Evolutionary conservation across 2,329 filamentous ascomycete genomes (phyloP).

Genomic region (Neonectria faginata): DNA sequence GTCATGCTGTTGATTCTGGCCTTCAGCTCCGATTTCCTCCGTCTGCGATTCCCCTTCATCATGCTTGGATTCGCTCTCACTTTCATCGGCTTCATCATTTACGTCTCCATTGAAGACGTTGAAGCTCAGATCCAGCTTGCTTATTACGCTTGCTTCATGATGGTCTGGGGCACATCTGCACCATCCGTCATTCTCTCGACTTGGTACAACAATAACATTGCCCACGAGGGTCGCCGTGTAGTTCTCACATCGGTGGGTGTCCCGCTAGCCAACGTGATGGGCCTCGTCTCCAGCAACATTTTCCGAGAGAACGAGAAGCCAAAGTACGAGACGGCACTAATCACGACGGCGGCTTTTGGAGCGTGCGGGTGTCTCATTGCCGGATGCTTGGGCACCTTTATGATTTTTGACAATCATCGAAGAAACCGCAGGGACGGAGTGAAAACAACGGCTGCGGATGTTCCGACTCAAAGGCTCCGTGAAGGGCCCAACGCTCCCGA

Average conservation of each 20-base stretch:
- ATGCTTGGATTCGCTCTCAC: slow-evolving; percentile 78
- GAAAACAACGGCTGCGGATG: slow-evolving; percentile 1
- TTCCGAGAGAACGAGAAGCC: slow-evolving; percentile 73
- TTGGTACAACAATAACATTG: slow-evolving; percentile 84
- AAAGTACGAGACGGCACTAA: slow-evolving; percentile 73
- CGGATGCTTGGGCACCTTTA: slow-evolving; percentile 67
- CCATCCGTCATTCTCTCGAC: slow-evolving; percentile 76
- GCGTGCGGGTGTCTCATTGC: slow-evolving; percentile 69
- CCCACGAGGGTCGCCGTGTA: slow-evolving; percentile 78
- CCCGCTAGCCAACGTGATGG: slow-evolving; percentile 68
- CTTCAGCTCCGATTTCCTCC: slow-evolving; percentile 74
- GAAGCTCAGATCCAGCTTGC: slow-evolving; percentile 70
- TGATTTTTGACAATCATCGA: slow-evolving; percentile 63
- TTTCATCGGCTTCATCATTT: slow-evolving; percentile 83
- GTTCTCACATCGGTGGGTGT: slow-evolving; percentile 79
- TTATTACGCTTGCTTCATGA: slow-evolving; percentile 84
- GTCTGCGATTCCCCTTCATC: slow-evolving; percentile 81
- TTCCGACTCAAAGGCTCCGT: neutral
- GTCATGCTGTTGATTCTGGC: slow-evolving; percentile 79
- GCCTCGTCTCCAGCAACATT: slow-evolving; percentile 75
- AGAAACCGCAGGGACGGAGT: slow-evolving; percentile 1
- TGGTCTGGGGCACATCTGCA: slow-evolving; percentile 82
- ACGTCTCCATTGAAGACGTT: slow-evolving; percentile 77
- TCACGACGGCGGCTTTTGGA: slow-evolving; percentile 74
- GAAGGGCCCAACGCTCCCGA: neutral